phyloP scores from a whole-genome alignment of 352 stramenopile species.

The Phytophthora europaea region DNA sequence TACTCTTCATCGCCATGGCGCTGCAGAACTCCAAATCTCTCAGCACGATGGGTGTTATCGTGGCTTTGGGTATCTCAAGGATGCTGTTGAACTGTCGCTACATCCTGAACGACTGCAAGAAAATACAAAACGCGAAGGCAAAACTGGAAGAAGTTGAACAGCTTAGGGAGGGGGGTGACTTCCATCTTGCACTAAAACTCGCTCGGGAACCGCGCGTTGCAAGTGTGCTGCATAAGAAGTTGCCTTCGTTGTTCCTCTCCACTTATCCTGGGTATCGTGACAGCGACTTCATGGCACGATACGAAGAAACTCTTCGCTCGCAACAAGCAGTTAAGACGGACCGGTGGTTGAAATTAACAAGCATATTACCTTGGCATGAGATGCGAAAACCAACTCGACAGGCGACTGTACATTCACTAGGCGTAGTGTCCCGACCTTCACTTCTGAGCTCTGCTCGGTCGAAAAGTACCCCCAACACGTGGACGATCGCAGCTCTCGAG shows the following conservation, averaged over 20 bases:
- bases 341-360: neutral
- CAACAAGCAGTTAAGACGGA: neutral
- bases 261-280: constrained; percentile 13
- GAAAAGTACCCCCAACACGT: neutral
- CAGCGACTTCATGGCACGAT: neutral
- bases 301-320: constrained; percentile 2
- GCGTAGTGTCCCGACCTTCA: neutral
- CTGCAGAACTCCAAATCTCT: constrained; percentile 48
- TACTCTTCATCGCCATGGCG: constrained; percentile 41
- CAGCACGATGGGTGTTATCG: constrained; percentile 29
- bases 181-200: constrained; percentile 1
- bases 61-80: constrained; percentile 17
- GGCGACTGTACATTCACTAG: neutral
- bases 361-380: constrained; percentile 1
- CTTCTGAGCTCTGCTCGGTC: neutral
- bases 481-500: neutral
- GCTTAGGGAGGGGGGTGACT: neutral
- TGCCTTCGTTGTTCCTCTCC: constrained; percentile 14
- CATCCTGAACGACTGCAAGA: constrained; percentile 13
- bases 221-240: neutral
- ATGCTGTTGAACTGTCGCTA: constrained; percentile 15
- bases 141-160: neutral
- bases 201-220: constrained; percentile 3
- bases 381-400: neutral
- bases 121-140: neutral